Evolutionary conservation across 2,329 filamentous ascomycete genomes (phyloP).

Genomic region (Lanzia echinophila): DNA sequence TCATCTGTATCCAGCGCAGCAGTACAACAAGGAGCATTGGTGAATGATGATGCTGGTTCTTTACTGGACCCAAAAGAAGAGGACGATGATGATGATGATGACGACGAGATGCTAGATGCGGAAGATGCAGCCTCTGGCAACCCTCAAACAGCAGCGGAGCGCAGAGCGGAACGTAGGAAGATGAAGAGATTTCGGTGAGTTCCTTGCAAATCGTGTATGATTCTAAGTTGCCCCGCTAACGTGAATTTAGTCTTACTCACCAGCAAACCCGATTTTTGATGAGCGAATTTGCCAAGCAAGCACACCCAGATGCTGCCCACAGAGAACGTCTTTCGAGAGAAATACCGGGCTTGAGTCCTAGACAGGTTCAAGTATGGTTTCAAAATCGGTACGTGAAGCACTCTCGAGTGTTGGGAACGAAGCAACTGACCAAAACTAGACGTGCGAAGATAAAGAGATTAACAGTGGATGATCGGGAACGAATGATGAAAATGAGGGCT

Average conservation of each 20-base stretch:
- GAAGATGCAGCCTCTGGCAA: conserved; percentile 32
- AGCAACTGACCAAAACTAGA: conserved; percentile 34
- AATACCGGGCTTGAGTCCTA: conserved; percentile 83
- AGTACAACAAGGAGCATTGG: conserved; percentile 35
- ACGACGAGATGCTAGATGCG: conserved; percentile 49
- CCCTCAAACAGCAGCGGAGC: conserved; percentile 51
- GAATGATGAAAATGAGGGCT: conserved; percentile 66
- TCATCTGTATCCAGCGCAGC: conserved; percentile 34
- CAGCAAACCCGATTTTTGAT: conserved; percentile 96
- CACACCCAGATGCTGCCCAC: conserved; percentile 87
- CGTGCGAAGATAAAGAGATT: conserved; percentile 67
- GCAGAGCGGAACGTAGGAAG: conserved; percentile 51
- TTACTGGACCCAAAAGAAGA: conserved; percentile 27
- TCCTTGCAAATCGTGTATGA: conserved; percentile 1
- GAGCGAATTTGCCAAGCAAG: conserved; percentile 94
- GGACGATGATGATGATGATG: conserved; percentile 37
- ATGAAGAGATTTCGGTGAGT: conserved; percentile 75
- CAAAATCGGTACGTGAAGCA: conserved; percentile 73
- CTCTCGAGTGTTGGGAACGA: neutral
- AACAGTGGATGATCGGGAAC: conserved; percentile 62
- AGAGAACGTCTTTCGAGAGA: conserved; percentile 80
- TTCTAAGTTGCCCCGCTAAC: conserved; percentile 30
- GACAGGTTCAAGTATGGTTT: conserved; percentile 97
- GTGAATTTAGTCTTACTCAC: conserved; percentile 66
- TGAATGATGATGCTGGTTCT: conserved; percentile 42